These are phyloP conservation scores for Crucihimalaya himalaica DNA, from an alignment of 345 rosid species.

Conservation along the genomic window DNA sequence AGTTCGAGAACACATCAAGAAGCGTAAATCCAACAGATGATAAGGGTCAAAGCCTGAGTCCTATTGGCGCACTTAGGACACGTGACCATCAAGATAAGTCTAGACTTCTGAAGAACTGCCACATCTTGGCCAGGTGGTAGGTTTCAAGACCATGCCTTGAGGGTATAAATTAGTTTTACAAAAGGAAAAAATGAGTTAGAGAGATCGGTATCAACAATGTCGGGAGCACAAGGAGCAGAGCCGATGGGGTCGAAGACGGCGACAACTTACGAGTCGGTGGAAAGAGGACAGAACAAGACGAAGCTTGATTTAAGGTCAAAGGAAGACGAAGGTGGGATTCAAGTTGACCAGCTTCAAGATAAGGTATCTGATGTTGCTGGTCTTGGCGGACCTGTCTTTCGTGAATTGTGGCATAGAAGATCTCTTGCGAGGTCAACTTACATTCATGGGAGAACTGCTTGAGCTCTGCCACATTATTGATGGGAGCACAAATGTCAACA, in stretches of 20 bases:
- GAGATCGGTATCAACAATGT: constrained; percentile 39
- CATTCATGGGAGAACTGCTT: no score
- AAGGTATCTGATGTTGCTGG: constrained; percentile 59
- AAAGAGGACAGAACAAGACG: constrained; percentile 55
- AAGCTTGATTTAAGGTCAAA: constrained; percentile 43
- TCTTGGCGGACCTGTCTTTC: constrained; percentile 59
- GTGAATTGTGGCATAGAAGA: no score
- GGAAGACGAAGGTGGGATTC: constrained; percentile 57
- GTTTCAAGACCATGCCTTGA: neutral
- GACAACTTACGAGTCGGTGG: constrained; percentile 52
- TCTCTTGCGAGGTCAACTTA: no score
- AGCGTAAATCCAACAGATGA: constrained; percentile 23
- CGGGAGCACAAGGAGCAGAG: constrained; percentile 70
- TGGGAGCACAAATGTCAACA: no score
- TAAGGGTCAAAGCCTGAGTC: neutral
- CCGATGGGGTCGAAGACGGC: constrained; percentile 58
- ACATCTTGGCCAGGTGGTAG: constrained; percentile 13
- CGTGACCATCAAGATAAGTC: neutral
- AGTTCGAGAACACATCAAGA: constrained; percentile 25
- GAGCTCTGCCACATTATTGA: no score
- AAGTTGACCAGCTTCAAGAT: constrained; percentile 52
- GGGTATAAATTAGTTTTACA: neutral
- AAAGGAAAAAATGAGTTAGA: neutral
- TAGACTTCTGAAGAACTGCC: neutral
- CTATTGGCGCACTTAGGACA: neutral